Percentiles rank a stretch among this genome's conserved stretches.
Conservation (phyloP, 108 stramenopile genomes). For the Cyclostephanos invisitatus region DNA sequence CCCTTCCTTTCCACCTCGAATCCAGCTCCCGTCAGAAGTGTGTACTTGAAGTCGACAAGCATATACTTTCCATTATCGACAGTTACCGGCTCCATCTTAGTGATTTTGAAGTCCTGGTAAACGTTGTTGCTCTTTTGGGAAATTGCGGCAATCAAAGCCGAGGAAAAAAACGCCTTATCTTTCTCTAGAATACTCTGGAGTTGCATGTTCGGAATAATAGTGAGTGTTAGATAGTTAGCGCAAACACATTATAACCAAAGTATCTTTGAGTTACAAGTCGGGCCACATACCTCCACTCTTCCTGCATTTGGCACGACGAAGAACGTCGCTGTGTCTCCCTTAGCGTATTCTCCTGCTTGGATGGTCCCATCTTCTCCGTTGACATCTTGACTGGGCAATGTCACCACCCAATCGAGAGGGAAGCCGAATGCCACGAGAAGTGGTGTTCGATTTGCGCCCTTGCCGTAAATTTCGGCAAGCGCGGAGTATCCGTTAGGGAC, state of each 20-base stretch:
- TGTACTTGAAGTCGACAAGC: slow-evolving; percentile 93
- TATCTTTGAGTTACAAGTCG: background rate
- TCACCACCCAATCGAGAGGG: slow-evolving; percentile 92
- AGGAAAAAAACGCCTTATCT: slow-evolving; percentile 69
- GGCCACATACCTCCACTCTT: slow-evolving; percentile 61
- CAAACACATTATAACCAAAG: background rate
- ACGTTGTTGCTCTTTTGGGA: slow-evolving; percentile 89
- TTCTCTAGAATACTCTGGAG: slow-evolving; percentile 59
- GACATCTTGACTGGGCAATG: slow-evolving; percentile 83
- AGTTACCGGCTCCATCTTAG: slow-evolving; percentile 69
- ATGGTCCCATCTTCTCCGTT: slow-evolving; percentile 96
- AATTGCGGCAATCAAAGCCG: slow-evolving; percentile 69
- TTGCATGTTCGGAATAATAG: background rate
- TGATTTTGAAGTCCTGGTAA: slow-evolving; percentile 93
- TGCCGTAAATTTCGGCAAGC: slow-evolving; percentile 85
- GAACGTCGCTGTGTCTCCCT: slow-evolving; percentile 95
- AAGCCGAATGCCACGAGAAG: slow-evolving; percentile 85
- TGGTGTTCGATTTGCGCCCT: slow-evolving; percentile 83
- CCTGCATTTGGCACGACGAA: slow-evolving; percentile 70
- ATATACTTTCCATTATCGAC: slow-evolving; percentile 58
- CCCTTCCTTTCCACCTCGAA: slow-evolving; percentile 94
- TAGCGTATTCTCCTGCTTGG: slow-evolving; percentile 93
- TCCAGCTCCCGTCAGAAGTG: slow-evolving; percentile 93
- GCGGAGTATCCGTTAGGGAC: slow-evolving; percentile 84
- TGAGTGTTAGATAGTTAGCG: background rate